Evolutionary conservation across 179 eudicot species (phyloP).

Genomic region (Heliamphora pulchella): DNA sequence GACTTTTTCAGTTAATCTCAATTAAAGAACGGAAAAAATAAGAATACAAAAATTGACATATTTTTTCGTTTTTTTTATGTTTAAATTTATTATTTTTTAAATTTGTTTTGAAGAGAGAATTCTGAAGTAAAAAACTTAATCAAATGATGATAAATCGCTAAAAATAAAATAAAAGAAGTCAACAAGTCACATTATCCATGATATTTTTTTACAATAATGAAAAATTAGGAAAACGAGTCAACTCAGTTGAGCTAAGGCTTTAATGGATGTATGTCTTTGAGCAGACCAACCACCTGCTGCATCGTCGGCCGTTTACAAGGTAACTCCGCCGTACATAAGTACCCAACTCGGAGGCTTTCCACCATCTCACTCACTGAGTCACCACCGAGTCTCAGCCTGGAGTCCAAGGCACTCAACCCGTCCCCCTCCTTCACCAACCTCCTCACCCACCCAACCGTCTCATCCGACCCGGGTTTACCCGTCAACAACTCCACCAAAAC

Average conservation of each 20-base stretch:
- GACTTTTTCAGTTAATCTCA: too few species aligned
- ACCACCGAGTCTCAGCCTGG: constrained; percentile 43
- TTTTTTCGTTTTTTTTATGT: too few species aligned
- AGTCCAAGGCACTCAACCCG: constrained; percentile 45
- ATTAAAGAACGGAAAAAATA: too few species aligned
- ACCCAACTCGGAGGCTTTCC: constrained; percentile 80
- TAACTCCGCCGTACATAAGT: constrained; percentile 80
- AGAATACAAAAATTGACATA: too few species aligned
- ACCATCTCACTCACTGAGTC: constrained; percentile 51
- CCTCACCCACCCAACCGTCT: constrained; percentile 40
- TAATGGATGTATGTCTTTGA: constrained; percentile 63
- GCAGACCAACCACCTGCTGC: constrained; percentile 86
- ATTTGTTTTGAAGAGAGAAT: too few species aligned
- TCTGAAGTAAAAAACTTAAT: too few species aligned
- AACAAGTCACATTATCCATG: too few species aligned
- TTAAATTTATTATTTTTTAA: too few species aligned
- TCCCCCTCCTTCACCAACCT: constrained; percentile 47
- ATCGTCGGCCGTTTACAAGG: constrained; percentile 74
- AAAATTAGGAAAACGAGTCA: background rate
- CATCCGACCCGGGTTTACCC: constrained; percentile 38
- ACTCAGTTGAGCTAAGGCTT: constrained; percentile 14
- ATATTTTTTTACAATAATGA: too few species aligned
- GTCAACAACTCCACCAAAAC: constrained; percentile 62
- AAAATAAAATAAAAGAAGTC: background rate
- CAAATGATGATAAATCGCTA: too few species aligned